phyloP scores from a whole-genome alignment of 2,329 filamentous ascomycete species.

The Lecanicillium sp. region DNA sequence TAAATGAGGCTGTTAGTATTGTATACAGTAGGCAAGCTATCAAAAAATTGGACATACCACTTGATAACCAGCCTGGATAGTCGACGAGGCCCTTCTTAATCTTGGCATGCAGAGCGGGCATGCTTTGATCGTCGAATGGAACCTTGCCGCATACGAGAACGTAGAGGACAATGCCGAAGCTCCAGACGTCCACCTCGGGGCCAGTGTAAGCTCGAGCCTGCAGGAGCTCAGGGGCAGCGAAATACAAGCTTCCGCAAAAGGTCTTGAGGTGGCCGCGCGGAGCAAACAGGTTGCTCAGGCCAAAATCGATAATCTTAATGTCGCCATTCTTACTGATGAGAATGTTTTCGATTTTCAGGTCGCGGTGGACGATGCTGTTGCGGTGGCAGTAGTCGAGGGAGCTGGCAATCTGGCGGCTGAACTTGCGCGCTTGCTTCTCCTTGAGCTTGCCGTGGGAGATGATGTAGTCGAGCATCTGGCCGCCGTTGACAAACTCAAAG shows the following conservation, averaged over 20 bases:
- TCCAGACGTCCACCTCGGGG: slow-evolving; percentile 97
- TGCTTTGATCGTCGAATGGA: slow-evolving; percentile 97
- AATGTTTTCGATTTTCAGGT: slow-evolving; percentile 98
- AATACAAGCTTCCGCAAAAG: slow-evolving; percentile 96
- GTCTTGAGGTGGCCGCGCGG: slow-evolving; percentile 83
- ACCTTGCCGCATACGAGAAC: slow-evolving; percentile 97
- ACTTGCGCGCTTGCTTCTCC: slow-evolving; percentile 97
- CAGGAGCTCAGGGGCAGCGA: slow-evolving; percentile 88
- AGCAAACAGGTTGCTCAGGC: slow-evolving; percentile 90
- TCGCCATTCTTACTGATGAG: slow-evolving; percentile 98
- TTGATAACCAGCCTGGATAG: slow-evolving; percentile 87
- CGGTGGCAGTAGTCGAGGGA: slow-evolving; percentile 95
- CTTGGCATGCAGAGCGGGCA: slow-evolving; percentile 96
- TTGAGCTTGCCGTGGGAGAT: slow-evolving; percentile 96
- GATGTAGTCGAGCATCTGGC: slow-evolving; percentile 99
- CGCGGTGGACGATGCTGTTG: slow-evolving; percentile 95
- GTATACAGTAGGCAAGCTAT: background rate
- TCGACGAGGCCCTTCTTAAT: slow-evolving; percentile 97
- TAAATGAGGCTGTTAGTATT: slow-evolving; percentile 25
- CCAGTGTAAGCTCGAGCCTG: slow-evolving; percentile 93
- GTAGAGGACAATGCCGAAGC: slow-evolving; percentile 96
- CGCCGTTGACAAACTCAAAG: slow-evolving; percentile 97
- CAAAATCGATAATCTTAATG: slow-evolving; percentile 99
- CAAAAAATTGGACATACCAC: slow-evolving; percentile 49
- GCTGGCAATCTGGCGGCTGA: slow-evolving; percentile 93